phyloP scores from a whole-genome alignment of 2,329 filamentous ascomycete genomes.

The Eutypella sp. region DNA sequence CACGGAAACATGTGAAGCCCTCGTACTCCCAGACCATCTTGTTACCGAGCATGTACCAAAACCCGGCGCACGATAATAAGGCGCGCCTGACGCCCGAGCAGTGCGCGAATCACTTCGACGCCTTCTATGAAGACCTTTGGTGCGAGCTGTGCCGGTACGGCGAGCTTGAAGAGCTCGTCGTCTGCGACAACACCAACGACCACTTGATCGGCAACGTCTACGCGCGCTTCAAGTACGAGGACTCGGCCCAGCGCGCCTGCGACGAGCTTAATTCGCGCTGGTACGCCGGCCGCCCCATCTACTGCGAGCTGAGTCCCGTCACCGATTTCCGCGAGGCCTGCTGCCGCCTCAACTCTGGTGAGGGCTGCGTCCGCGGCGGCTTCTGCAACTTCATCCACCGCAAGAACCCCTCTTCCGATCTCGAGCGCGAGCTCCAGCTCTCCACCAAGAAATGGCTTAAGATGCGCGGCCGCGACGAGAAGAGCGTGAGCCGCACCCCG shows the following conservation, averaged over 20 bases:
- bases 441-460: constrained; percentile 96
- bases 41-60: constrained; percentile 98
- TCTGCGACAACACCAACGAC: constrained; percentile 99
- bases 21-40: constrained; percentile 97
- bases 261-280: constrained; percentile 90
- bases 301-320: constrained; percentile 94
- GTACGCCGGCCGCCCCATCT: constrained; percentile 96
- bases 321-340: constrained; percentile 98
- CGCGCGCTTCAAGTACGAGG: constrained; percentile 99
- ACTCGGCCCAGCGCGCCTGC: constrained; percentile 87
- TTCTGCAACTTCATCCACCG: constrained; percentile 99
- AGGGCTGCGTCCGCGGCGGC: constrained; percentile 90
- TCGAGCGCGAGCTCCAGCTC: constrained; percentile 82
- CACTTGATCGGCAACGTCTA: constrained; percentile 99
- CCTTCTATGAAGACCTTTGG: constrained; percentile 99
- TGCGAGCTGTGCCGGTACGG: constrained; percentile 99
- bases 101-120: constrained; percentile 98
- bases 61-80: constrained; percentile 93
- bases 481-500: constrained; percentile 76
- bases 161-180: constrained; percentile 93
- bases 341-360: constrained; percentile 87
- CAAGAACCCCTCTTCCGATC: constrained; percentile 85
- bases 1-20: constrained; percentile 97
- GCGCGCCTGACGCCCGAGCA: constrained; percentile 95
- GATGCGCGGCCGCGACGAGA: constrained; percentile 74